Evolutionary conservation across 192 early-diverging fungal species (phyloP).

Genomic region (Entomortierella beljakovae): DNA sequence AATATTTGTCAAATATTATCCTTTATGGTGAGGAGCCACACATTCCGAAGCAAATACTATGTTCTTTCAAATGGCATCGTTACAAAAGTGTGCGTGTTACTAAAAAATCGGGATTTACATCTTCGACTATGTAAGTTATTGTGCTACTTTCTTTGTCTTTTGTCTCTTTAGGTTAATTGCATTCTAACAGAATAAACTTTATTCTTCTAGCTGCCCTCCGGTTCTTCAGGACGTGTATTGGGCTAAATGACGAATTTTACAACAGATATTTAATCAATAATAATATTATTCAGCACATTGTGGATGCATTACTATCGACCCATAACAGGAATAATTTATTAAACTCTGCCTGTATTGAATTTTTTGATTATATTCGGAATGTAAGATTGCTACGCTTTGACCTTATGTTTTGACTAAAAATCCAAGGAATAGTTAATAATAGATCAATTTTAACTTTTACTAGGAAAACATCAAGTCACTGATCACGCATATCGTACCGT

Average conservation of each 20-base stretch:
- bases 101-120: conserved; percentile 74
- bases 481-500: conserved; percentile 75
- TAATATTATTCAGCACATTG: conserved; percentile 75
- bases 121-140: conserved; percentile 73
- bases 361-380: conserved; percentile 84
- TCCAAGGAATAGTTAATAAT: too few species aligned
- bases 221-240: conserved; percentile 82
- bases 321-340: conserved; percentile 83
- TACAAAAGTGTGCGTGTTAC: conserved; percentile 70
- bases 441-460: too few species aligned
- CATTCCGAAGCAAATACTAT: conserved; percentile 81
- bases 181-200: too few species aligned
- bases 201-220: conserved; percentile 76
- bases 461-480: conserved; percentile 77
- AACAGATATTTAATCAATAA: conserved; percentile 80
- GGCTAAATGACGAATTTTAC: conserved; percentile 86
- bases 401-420: too few species aligned
- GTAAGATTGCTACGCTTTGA: too few species aligned
- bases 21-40: conserved; percentile 79
- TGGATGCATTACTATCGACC: conserved; percentile 70
- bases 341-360: conserved; percentile 91
- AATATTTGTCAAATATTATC: conserved; percentile 84
- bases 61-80: conserved; percentile 73
- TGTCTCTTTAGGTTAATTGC: too few species aligned
- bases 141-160: not conserved